Evolutionary conservation across 2,329 filamentous ascomycete species (phyloP), one percentile per base, ranked within the genome.

Genomic region (Epichloe sp.): DNA sequence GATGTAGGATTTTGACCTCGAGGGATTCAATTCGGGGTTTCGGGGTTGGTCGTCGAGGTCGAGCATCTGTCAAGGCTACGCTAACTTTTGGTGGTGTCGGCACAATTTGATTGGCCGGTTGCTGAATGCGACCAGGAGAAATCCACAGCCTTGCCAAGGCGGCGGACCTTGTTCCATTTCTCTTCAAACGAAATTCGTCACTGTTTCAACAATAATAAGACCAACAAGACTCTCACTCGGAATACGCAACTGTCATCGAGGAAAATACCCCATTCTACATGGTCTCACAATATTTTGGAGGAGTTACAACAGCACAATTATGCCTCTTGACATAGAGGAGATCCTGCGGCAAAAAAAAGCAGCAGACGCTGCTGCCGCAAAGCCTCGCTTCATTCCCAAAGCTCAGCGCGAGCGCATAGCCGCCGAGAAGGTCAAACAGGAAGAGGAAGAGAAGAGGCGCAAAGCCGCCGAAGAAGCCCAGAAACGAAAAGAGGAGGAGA

Each of bases 321-420:
- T 70, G 68, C 67, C 68, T 50, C 72, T 95, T 46, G 90, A 88
- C 63, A 83, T 95, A 52, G 89, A 95, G 67, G 86, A 95, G 59
- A 77, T 95, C 4, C 70, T 95, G 21, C 80, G 82, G 58, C 85
- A 90, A 70, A 94, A 23, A 94, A 87, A 86, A 63, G 88, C 87
- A 55, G 85, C 86, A 31, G 88, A 93, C 68, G 86, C 85, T 37
- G 88, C 85, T 15, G 85, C 88, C 10, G 79, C 87, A 51, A 95
- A 93, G 74, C 89, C 89, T 5, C 90, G 88, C 65, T 95, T 94
- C 64, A 72, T 95, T 21, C 85, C 86, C 4, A 93, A 86, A 71
- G 84, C 85, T 35, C 79, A 95, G 65, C 79, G 90, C 51, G 88
- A 95, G 64, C 79, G 82, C 54, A 68, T 94, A 26, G 88, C 88